A percentile compares a stretch with the other conserved stretches of the same genome.
Conservation (phyloP, 257 asterid genomes). For the Thymus quinquecostatus region DNA sequence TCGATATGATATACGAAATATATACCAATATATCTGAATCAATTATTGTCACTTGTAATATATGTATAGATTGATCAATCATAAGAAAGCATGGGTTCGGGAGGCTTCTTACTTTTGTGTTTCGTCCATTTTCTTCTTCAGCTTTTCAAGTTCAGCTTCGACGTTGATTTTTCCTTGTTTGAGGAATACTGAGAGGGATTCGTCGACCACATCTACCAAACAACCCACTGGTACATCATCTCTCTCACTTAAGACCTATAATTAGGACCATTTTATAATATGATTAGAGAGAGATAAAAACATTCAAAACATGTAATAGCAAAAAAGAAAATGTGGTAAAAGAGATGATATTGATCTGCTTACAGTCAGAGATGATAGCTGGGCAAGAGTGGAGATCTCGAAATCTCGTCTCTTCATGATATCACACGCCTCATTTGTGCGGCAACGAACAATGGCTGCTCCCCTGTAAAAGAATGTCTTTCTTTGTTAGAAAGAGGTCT, state of each 20-base stretch:
- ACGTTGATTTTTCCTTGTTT: constrained; percentile 55
- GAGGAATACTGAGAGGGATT: constrained; percentile 64
- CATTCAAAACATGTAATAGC: neutral
- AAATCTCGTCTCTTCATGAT: constrained; percentile 54
- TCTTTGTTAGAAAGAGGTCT: neutral
- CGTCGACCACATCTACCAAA: constrained; percentile 62
- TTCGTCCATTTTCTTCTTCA: constrained; percentile 79
- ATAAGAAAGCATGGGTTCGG: constrained; percentile 14
- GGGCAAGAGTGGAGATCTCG: constrained; percentile 83
- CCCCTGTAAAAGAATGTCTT: constrained; percentile 47
- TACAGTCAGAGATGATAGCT: constrained; percentile 72
- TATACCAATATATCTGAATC: too few relatives aligned
- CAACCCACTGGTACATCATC: constrained; percentile 78
- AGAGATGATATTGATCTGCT: constrained; percentile 14
- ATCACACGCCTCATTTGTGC: constrained; percentile 48
- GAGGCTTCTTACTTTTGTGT: constrained; percentile 58
- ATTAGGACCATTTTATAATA: neutral
- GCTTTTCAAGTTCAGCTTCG: constrained; percentile 81
- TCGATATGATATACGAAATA: too few relatives aligned
- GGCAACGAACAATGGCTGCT: constrained; percentile 76
- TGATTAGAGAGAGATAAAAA: neutral
- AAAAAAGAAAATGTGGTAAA: neutral
- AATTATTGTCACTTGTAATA: too few relatives aligned
- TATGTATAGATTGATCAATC: neutral
- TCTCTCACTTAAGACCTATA: constrained; percentile 63